Percentiles rank a stretch among this genome's conserved stretches.
Evolutionary conservation across 2,329 filamentous ascomycete species (phyloP).

Genomic region (Xylariaceae sp.): DNA sequence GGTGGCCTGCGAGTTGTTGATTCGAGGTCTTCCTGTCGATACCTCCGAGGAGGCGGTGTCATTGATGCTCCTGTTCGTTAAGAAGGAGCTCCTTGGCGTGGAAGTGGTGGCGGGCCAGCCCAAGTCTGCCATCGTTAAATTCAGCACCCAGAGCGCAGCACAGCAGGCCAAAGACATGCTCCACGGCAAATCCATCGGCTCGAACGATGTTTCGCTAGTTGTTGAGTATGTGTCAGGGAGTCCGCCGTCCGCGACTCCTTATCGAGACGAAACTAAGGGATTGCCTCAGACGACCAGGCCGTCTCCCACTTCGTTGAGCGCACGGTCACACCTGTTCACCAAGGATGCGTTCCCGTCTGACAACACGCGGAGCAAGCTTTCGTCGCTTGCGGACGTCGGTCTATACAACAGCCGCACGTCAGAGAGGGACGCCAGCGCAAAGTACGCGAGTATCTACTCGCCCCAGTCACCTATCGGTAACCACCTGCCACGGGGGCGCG

Average conservation of each 20-base stretch:
- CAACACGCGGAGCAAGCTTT: constrained; percentile 58
- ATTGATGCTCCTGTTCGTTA: constrained; percentile 55
- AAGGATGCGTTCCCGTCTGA: constrained; percentile 51
- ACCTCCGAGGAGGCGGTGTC: constrained; percentile 53
- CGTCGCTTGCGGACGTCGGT: constrained; percentile 56
- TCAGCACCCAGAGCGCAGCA: constrained; percentile 52
- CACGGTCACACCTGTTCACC: constrained; percentile 58
- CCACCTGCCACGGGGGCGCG: constrained; percentile 60
- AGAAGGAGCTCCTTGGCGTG: constrained; percentile 51
- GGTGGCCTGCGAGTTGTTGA: constrained; percentile 43
- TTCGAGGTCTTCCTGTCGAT: constrained; percentile 53
- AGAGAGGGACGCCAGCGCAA: constrained; percentile 51
- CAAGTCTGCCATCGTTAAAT: constrained; percentile 51
- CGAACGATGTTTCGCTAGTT: constrained; percentile 55
- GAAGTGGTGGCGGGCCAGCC: constrained; percentile 52
- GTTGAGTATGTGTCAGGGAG: constrained; percentile 56
- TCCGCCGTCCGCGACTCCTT: constrained; percentile 43
- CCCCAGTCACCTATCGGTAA: constrained; percentile 72
- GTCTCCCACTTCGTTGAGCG: constrained; percentile 41
- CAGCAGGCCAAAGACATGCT: constrained; percentile 56
- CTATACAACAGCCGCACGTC: constrained; percentile 58
- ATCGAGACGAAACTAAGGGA: constrained; percentile 47
- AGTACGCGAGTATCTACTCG: constrained; percentile 66
- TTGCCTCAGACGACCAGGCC: constrained; percentile 41
- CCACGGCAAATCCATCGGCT: constrained; percentile 52